phyloP scores from a whole-genome alignment of 495 filamentous ascomycete species.

The Massariosphaeria phaeospora region DNA sequence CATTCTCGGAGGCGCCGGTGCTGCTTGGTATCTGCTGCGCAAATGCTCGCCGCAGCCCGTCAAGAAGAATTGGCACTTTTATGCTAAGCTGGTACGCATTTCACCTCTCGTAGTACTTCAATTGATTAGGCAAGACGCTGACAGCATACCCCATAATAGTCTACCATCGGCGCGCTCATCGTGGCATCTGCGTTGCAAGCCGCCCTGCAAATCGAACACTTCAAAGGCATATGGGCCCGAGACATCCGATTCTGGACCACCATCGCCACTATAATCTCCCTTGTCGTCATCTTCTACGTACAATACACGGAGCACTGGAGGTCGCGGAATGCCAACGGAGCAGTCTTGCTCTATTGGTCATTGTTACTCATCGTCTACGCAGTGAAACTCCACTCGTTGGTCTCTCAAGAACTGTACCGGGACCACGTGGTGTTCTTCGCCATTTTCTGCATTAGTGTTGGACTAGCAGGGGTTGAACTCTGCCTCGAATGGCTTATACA shows the following conservation, averaged over 20 bases:
- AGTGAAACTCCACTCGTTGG: conserved; percentile 83
- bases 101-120: not conserved
- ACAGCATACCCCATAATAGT: conserved; percentile 43
- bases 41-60: conserved; percentile 58
- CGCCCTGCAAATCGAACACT: conserved; percentile 68
- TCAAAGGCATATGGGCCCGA: conserved; percentile 61
- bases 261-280: conserved; percentile 68
- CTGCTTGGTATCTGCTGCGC: conserved; percentile 71
- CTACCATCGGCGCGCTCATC: conserved; percentile 63
- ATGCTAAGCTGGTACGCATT: conserved; percentile 70
- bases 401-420: conserved; percentile 67
- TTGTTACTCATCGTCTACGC: conserved; percentile 74
- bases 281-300: conserved; percentile 73
- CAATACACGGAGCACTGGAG: conserved; percentile 92
- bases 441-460: conserved; percentile 68
- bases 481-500: conserved; percentile 82
- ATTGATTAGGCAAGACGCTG: not conserved
- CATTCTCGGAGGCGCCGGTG: conserved; percentile 66
- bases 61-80: conserved; percentile 91
- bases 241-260: conserved; percentile 93
- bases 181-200: conserved; percentile 66
- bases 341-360: conserved; percentile 95
- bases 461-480: conserved; percentile 69
- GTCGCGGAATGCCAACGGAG: conserved; percentile 82
- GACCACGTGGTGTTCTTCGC: conserved; percentile 70